Evolutionary conservation across 257 asterid genomes (phyloP).

Genomic region (Cordia subcordata): DNA sequence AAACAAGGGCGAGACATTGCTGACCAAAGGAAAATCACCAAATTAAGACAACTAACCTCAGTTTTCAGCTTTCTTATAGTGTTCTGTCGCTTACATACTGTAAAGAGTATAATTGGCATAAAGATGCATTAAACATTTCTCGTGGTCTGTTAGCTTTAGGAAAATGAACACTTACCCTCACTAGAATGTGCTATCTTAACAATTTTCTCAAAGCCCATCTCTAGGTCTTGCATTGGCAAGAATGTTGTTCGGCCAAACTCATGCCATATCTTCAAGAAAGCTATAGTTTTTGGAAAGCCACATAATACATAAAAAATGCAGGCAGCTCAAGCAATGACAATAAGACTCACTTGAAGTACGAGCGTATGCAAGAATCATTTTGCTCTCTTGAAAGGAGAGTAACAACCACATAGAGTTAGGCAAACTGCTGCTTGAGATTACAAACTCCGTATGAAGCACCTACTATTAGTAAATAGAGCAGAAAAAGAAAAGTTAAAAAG

Average conservation of each 20-base stretch:
- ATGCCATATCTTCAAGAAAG: conserved; percentile 45
- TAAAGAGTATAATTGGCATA: conserved; percentile 16
- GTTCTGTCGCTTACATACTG: conserved; percentile 82
- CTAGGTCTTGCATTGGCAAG: conserved; percentile 70
- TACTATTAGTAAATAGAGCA: conserved; percentile 5
- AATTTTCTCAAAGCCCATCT: conserved; percentile 91
- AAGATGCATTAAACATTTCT: conserved; percentile 7
- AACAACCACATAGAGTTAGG: conserved; percentile 73
- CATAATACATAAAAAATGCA: conserved; percentile 8
- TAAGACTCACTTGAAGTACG: conserved; percentile 79
- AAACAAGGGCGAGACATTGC: conserved; percentile 4
- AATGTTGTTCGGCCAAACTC: conserved; percentile 79
- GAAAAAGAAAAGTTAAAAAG: too few species aligned
- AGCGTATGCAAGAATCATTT: conserved; percentile 56
- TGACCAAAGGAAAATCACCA: neutral
- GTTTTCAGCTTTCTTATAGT: conserved; percentile 60
- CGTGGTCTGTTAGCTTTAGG: conserved; percentile 11
- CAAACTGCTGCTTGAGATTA: conserved; percentile 79
- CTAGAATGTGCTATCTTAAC: conserved; percentile 82
- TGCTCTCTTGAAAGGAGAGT: conserved; percentile 78
- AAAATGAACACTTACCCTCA: conserved; percentile 49
- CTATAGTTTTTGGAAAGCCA: conserved; percentile 17
- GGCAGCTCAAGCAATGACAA: neutral
- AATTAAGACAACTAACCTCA: conserved; percentile 45
- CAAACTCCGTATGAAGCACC: conserved; percentile 46